A percentile compares a stretch with the other conserved stretches of the same genome.
phyloP scores from a whole-genome alignment of 2,329 filamentous ascomycete species.

The Pseudogymnoascus sp. region DNA sequence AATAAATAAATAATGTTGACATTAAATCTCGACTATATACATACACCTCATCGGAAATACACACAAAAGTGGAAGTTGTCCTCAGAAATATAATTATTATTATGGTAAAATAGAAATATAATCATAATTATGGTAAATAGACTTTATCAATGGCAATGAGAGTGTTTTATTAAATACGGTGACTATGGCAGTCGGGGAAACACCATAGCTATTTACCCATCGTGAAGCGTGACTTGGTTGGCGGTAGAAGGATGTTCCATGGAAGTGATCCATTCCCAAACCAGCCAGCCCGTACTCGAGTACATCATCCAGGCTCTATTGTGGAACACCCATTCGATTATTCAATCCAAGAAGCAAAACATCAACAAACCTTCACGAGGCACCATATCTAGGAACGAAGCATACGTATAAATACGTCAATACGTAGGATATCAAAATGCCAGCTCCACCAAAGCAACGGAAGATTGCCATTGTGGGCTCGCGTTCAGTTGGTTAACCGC shows the following conservation, averaged over 20 bases:
- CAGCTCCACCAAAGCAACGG: constrained; percentile 59
- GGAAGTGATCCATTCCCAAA: background rate
- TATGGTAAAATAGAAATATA: background rate
- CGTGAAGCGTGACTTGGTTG: background rate
- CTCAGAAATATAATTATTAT: background rate
- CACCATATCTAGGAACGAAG: constrained; percentile 2
- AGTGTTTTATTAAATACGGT: background rate
- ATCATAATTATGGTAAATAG: background rate
- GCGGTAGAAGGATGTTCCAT: constrained; percentile 7
- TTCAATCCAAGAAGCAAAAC: background rate
- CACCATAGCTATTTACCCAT: background rate
- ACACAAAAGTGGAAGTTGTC: background rate
- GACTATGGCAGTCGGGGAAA: background rate
- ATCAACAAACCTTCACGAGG: constrained; percentile 1
- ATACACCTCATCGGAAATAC: background rate
- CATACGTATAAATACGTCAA: background rate
- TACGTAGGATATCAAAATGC: constrained; percentile 17
- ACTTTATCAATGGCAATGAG: background rate
- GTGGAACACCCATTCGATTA: background rate
- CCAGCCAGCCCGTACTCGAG: background rate
- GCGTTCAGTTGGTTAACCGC: constrained; percentile 73
- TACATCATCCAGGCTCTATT: constrained; percentile 1
- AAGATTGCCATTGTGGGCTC: constrained; percentile 96
- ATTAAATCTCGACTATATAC: too few species aligned
- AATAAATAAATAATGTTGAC: background rate